Evolutionary conservation across 805 yeast species (phyloP).

Genomic region (Starmerella cellae): DNA sequence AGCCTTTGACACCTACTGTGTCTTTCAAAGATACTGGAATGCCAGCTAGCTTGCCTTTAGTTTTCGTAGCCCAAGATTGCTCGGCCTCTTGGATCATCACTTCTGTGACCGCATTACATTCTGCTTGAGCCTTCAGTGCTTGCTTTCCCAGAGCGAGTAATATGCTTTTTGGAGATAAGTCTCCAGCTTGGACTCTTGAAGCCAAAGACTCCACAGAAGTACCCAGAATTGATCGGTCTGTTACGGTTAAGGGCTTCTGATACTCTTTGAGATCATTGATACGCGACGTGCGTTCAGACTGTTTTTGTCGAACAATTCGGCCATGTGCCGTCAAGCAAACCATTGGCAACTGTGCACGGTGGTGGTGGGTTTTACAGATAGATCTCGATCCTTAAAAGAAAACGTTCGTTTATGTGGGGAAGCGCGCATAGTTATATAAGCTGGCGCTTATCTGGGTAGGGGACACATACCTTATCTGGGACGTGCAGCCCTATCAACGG

Average conservation of each 20-base stretch:
- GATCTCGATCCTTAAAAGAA: too few relatives aligned
- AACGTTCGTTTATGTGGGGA: too few relatives aligned
- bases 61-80: conserved; percentile 38
- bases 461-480: too few relatives aligned
- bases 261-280: conserved; percentile 29
- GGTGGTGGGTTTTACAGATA: too few relatives aligned
- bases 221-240: conserved; percentile 29
- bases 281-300: conserved; percentile 26
- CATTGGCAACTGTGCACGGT: too few relatives aligned
- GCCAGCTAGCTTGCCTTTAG: conserved; percentile 52
- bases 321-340: background rate
- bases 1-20: conserved; percentile 38
- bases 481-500: too few relatives aligned
- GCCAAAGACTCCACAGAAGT: conserved; percentile 33
- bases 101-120: conserved; percentile 44
- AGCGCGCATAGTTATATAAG: too few relatives aligned
- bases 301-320: conserved; percentile 19
- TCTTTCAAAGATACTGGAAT: conserved; percentile 52
- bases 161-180: conserved; percentile 38
- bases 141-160: conserved; percentile 51
- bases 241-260: conserved; percentile 27
- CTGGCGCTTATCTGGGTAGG: too few relatives aligned
- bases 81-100: conserved; percentile 52
- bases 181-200: conserved; percentile 34
- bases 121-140: conserved; percentile 48